Evolutionary conservation across 1,284 basidiomycete species (phyloP), one percentile per base, ranked within the genome.

Genomic region (Coniferiporia sulphurascens): DNA sequence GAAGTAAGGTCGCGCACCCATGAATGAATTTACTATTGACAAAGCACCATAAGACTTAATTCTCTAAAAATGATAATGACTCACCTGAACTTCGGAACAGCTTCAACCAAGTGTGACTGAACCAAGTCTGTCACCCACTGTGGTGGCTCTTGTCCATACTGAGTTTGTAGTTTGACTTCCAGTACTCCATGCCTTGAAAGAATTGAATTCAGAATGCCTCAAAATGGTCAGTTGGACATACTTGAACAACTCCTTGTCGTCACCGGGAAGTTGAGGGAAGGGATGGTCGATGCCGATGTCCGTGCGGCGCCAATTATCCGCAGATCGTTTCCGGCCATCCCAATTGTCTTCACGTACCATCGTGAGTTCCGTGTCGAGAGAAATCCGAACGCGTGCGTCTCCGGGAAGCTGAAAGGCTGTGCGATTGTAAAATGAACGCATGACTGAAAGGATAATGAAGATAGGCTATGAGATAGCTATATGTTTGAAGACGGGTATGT

Each of bases 381-480:
- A 99, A 65, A 99, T 98, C 56, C 96, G 93, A 45, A 99, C 96
- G 50, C 94, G 87, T 27, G 97, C 96, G 70, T 99, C 97, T 19
- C 97, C 96, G 8, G 97, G 97, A 22, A 99, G 84, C 75, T 99
- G 96, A 81, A 99, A 99, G 0, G 96, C 96, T 7, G 97, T 99
- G 55, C 96, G 90, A 72, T 98, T 98, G 79, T 99, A 99, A 77
- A 98, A 99, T n/a, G 95, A 94, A 36, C 96, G 85, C 89, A 98
- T 89, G 46, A 98, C 96, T 87, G 68, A 54, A 22, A 34, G 48
- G 19, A 55, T 17, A 45, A 49, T 21, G 8, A 45, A 43, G 41
- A 59, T 6, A 12, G 27, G 27, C 10, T 51, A 43, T 52, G 44
- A 52, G 59, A 15, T 43, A 65, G 17, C 50, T 59, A 35, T 36